Evolutionary conservation across 805 yeast genomes (phyloP), one percentile per base, ranked within the genome.

Genomic region (Saturnispora zaruensis): DNA sequence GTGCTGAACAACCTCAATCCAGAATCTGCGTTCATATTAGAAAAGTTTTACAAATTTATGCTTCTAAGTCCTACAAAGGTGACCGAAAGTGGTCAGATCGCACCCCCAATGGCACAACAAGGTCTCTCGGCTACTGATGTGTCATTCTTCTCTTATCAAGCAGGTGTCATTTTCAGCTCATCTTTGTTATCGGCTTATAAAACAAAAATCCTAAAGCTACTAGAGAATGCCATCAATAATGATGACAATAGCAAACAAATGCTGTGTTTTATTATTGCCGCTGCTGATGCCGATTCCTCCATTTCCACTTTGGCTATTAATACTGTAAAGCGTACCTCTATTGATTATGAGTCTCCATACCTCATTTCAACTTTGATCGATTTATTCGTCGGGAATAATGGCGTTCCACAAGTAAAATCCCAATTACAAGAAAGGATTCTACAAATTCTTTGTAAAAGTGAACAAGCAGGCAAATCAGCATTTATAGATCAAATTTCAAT

Each of bases 81-180:
- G 49, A 49, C 61, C 51, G 66, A 62, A 38, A 63, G 68, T n/a
- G 68, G 69, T 21, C 51, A 58, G 3, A 69, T 73, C 13, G 77
- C 79, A 37, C 66, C 67, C 52, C 72, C 73, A 7, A 67, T 71
- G 51, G 62, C 71, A 3, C 73, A 79, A 51, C 88, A 91, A 0
- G 96, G 96, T 0, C 65, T 89, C 46, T 69, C 82, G 13, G 62
- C 71, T 0, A 60, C 61, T 0, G 88, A 84, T 40, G 74, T 77
- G 18, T 62, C 76, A 0, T 87, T 82, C 56, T 78, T 87, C 56
- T 82, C 87, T 0, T 74, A 72, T 48, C 77, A 77, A 54, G 87
- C 91, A 2, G 91, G 90, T 25, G 76, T 81, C 0, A 63, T 76
- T 0, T 81, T 77, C 58, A 76, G 76, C 48, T 66, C 69, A 5